phyloP scores from a whole-genome alignment of 176 grass and related monocot genomes.

The Rhipidocladum racemiflorum region DNA sequence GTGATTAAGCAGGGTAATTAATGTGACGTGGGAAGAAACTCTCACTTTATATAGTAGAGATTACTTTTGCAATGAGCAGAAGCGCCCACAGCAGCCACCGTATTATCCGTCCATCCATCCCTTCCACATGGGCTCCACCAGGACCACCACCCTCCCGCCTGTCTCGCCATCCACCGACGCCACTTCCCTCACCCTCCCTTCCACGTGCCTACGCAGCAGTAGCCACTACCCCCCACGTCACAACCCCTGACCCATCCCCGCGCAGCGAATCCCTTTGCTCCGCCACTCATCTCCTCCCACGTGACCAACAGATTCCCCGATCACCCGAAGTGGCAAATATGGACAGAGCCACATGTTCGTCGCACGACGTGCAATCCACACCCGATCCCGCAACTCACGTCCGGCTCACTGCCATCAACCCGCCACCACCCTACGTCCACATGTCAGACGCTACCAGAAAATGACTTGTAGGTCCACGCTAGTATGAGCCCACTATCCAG shows the following conservation, averaged over 20 bases:
- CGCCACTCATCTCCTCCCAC: not conserved
- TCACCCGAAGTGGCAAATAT: not conserved
- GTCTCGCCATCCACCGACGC: conserved; percentile 14
- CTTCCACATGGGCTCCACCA: not conserved
- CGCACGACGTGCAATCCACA: not conserved
- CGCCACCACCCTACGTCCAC: too few relatives aligned
- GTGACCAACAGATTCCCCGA: too few relatives aligned
- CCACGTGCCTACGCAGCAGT: conserved; percentile 11
- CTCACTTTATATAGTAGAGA: too few relatives aligned
- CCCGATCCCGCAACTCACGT: not conserved
- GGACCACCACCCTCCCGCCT: not conserved
- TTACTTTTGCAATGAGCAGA: too few relatives aligned
- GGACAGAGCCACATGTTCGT: fast-evolving
- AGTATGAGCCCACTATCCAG: too few relatives aligned
- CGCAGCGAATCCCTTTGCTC: not conserved
- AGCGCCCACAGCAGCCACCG: too few relatives aligned
- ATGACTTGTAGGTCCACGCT: too few relatives aligned
- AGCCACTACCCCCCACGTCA: not conserved
- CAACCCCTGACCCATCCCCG: too few relatives aligned
- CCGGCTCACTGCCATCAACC: not conserved
- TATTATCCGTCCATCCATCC: not conserved
- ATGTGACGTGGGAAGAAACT: too few relatives aligned
- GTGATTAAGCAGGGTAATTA: too few relatives aligned
- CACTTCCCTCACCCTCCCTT: not conserved
- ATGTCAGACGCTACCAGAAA: too few relatives aligned